Percentiles rank a stretch among this genome's conserved stretches.
These are phyloP conservation scores for Candida nanaspora DNA, from an alignment of 805 yeast genomes.

Conservation along the genomic window DNA sequence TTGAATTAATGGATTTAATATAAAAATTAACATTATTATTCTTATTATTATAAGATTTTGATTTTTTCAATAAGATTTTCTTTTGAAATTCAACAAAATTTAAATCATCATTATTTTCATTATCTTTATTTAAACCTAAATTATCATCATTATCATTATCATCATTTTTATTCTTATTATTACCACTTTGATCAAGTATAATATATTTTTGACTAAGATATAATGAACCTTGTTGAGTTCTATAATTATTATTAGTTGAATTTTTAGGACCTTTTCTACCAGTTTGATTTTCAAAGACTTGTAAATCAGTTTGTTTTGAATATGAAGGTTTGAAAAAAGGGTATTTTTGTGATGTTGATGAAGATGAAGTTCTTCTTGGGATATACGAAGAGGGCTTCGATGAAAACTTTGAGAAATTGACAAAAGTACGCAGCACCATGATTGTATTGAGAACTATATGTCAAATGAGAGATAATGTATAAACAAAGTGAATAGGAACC, in stretches of 20 bases:
- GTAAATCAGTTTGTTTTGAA: conserved; percentile 20
- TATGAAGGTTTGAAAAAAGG: conserved; percentile 31
- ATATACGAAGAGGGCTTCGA: conserved; percentile 10
- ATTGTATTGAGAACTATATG: background rate
- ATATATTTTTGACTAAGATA: conserved; percentile 19
- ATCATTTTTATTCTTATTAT: conserved; percentile 6
- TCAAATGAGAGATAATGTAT: too few species aligned
- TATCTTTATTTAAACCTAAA: conserved; percentile 4
- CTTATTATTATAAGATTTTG: conserved; percentile 17
- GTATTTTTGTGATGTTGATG: conserved; percentile 10
- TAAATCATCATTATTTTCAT: conserved; percentile 3
- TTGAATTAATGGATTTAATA: conserved; percentile 12
- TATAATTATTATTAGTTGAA: conserved; percentile 14
- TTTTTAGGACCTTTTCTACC: conserved; percentile 12
- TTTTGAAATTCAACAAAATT: background rate
- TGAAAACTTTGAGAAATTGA: conserved; percentile 17
- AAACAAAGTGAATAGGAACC: too few species aligned
- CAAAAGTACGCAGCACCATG: conserved; percentile 24
- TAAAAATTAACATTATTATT: conserved; percentile 24
- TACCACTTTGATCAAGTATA: conserved; percentile 18
- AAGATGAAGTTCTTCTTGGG: conserved; percentile 8
- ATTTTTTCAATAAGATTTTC: conserved; percentile 17
- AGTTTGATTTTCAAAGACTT: conserved; percentile 21
- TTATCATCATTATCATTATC: conserved; percentile 8
- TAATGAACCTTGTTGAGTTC: conserved; percentile 8